phyloP scores from a whole-genome alignment of 2,329 filamentous ascomycete genomes.

The Epichloe aotearoae region DNA sequence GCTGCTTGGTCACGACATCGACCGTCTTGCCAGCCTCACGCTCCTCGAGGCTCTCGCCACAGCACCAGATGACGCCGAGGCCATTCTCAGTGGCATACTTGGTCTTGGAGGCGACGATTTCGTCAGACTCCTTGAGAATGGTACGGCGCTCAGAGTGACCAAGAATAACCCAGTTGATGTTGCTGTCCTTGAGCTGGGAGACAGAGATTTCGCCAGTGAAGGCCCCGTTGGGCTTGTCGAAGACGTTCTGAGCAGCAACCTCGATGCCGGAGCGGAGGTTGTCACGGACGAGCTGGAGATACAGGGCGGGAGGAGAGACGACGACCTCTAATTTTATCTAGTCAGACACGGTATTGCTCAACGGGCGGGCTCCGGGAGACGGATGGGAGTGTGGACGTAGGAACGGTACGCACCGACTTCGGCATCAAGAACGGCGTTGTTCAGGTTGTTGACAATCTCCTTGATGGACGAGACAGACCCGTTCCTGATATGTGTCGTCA shows the following conservation, averaged over 20 bases:
- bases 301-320: slow-evolving; percentile 79
- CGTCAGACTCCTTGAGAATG: slow-evolving; percentile 75
- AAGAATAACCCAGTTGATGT: slow-evolving; percentile 79
- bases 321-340: slow-evolving; percentile 60
- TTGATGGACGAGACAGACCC: slow-evolving; percentile 82
- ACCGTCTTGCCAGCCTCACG: slow-evolving; percentile 78
- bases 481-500: slow-evolving; percentile 51
- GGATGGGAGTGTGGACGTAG: background rate
- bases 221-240: slow-evolving; percentile 89
- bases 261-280: slow-evolving; percentile 62
- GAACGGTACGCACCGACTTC: slow-evolving; percentile 48
- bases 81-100: slow-evolving; percentile 83
- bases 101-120: slow-evolving; percentile 83
- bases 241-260: slow-evolving; percentile 93
- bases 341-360: background rate
- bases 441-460: slow-evolving; percentile 80
- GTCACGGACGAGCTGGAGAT: slow-evolving; percentile 78
- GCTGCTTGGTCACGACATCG: slow-evolving; percentile 71
- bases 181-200: slow-evolving; percentile 76
- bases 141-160: slow-evolving; percentile 93
- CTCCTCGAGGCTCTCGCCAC: slow-evolving; percentile 89
- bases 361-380: background rate
- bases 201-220: slow-evolving; percentile 96
- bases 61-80: slow-evolving; percentile 88
- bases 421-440: slow-evolving; percentile 67